Percentiles rank a stretch among this genome's conserved stretches.
Conservation (phyloP, 345 rosid genomes). For the Populus davidiana region DNA sequence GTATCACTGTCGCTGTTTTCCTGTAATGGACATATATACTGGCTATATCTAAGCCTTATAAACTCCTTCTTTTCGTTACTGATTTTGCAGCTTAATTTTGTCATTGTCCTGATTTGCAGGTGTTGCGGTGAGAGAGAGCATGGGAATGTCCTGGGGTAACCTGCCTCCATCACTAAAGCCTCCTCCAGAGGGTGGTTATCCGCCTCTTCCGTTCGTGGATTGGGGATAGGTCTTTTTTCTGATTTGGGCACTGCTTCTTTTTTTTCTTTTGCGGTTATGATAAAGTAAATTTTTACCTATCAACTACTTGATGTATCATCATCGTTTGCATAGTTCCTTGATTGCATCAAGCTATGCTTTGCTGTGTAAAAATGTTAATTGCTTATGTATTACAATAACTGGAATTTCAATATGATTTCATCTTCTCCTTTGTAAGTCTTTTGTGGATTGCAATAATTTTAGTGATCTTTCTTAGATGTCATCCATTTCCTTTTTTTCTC, state of each 20-base stretch:
- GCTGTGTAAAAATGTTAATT: background rate
- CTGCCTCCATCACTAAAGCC: slow-evolving; percentile 89
- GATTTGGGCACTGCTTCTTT: background rate
- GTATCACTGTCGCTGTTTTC: too few species aligned
- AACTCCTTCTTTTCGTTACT: background rate
- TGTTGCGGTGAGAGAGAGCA: slow-evolving; percentile 33
- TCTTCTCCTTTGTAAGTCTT: background rate
- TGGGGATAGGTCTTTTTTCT: slow-evolving; percentile 60
- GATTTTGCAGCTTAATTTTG: background rate
- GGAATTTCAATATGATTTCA: background rate
- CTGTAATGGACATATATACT: background rate
- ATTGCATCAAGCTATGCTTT: background rate
- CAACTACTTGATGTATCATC: background rate
- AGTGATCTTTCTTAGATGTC: background rate
- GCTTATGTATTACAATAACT: background rate
- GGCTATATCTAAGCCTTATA: background rate
- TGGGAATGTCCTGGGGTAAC: slow-evolving; percentile 62
- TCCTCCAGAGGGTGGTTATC: slow-evolving; percentile 78
- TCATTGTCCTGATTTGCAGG: slow-evolving; percentile 27
- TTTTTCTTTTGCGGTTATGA: background rate
- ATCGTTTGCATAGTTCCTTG: background rate
- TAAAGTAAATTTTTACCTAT: background rate
- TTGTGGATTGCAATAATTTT: background rate
- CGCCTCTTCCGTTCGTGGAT: slow-evolving; percentile 52
- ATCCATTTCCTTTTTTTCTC: background rate